Evolutionary conservation across 2,329 filamentous ascomycete species (phyloP).

Genomic region (Endothia cerciana): DNA sequence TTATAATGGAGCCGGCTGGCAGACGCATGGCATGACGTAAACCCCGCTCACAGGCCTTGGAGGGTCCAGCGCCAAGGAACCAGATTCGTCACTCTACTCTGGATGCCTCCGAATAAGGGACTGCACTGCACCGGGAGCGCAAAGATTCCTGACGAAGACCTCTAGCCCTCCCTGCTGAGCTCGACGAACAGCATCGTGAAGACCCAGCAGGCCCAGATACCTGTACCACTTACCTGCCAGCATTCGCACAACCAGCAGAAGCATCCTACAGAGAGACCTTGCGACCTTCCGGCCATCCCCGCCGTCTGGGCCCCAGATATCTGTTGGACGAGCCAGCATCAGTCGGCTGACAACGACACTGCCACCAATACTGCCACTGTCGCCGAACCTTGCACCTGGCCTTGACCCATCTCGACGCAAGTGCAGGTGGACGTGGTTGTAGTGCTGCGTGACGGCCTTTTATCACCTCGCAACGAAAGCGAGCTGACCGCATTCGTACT

Average conservation of each 20-base stretch:
- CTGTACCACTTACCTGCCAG: not conserved
- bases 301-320: constrained; percentile 12
- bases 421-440: not conserved
- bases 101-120: not conserved
- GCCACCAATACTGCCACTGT: constrained; percentile 1
- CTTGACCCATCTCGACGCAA: not conserved
- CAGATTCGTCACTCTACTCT: not conserved
- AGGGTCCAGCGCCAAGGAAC: constrained; percentile 1
- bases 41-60: constrained; percentile 6
- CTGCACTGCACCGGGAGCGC: not conserved
- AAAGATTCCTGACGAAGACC: constrained; percentile 5
- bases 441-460: constrained; percentile 24
- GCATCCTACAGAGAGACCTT: not conserved
- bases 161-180: not conserved
- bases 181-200: not conserved
- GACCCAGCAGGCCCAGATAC: not conserved
- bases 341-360: not conserved
- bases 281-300: constrained; percentile 7
- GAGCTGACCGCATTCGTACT: constrained; percentile 19
- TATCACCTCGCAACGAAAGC: constrained; percentile 12
- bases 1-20: not conserved
- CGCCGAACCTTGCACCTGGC: not conserved
- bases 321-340: constrained; percentile 15
- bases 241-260: constrained; percentile 9
- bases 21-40: constrained; percentile 7